Evolutionary conservation across 129 eudicot genomes (phyloP).

Genomic region (Daucus carota): DNA sequence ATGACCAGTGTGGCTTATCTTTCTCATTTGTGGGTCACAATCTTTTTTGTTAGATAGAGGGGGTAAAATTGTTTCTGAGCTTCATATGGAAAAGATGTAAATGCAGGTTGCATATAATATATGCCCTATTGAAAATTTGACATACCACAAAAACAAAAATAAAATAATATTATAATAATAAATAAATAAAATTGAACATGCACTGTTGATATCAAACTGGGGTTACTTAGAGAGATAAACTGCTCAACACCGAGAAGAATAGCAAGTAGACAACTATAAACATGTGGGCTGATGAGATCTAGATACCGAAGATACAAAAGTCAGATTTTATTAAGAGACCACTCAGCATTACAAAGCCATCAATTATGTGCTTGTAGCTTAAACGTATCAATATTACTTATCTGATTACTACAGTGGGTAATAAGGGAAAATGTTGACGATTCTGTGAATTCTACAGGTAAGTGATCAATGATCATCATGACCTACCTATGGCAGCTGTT

Average conservation of each 20-base stretch:
- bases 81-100: neutral
- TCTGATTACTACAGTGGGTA: neutral
- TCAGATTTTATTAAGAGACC: neutral
- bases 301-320: neutral
- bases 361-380: neutral
- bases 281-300: neutral
- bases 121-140: neutral
- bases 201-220: neutral
- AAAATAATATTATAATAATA: no score
- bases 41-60: neutral
- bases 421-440: neutral
- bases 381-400: neutral
- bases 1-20: neutral
- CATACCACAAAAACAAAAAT: neutral
- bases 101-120: neutral
- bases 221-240: neutral
- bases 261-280: neutral
- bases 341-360: neutral
- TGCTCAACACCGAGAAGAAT: neutral
- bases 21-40: neutral
- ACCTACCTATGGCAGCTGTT: conserved; percentile 91
- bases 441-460: neutral
- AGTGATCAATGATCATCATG: neutral
- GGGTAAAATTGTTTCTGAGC: neutral
- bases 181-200: neutral